These are phyloP conservation scores for Eucalyptus pauciflora DNA, from an alignment of 345 rosid species.

Conservation along the genomic window DNA sequence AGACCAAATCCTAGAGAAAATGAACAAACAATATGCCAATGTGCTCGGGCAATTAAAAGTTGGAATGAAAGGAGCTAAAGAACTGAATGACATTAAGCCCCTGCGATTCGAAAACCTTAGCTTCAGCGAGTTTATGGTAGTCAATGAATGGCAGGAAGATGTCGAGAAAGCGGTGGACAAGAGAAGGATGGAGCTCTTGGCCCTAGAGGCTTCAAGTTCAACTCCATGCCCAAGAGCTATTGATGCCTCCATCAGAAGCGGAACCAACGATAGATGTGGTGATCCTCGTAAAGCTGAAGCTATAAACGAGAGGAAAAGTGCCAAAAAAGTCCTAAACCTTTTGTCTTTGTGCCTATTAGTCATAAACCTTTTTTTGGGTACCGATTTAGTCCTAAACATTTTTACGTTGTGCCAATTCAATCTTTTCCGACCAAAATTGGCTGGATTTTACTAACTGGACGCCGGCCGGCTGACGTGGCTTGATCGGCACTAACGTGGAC, in stretches of 20 bases:
- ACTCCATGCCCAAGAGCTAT: background rate
- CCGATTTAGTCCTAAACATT: no score
- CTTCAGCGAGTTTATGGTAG: background rate
- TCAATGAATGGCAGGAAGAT: background rate
- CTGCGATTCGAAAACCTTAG: background rate
- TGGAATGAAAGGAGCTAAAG: conserved; percentile 14
- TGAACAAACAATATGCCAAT: background rate
- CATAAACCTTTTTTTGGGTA: no score
- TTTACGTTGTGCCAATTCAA: no score
- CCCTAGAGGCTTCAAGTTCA: background rate
- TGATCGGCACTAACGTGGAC: no score
- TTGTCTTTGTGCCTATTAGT: no score
- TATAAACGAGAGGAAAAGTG: no score
- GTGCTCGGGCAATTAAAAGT: conserved; percentile 6
- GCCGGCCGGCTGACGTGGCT: no score
- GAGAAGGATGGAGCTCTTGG: background rate
- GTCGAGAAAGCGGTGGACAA: background rate
- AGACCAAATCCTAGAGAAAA: background rate
- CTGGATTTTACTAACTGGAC: no score
- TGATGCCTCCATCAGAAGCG: background rate
- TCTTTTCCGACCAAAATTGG: no score
- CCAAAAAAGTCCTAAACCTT: no score
- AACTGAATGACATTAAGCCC: background rate
- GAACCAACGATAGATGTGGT: background rate
- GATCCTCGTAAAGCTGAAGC: background rate